A percentile compares a stretch with the other conserved stretches of the same genome.
phyloP scores from a whole-genome alignment of 2,329 filamentous ascomycete genomes.

The Alternaria sp. region DNA sequence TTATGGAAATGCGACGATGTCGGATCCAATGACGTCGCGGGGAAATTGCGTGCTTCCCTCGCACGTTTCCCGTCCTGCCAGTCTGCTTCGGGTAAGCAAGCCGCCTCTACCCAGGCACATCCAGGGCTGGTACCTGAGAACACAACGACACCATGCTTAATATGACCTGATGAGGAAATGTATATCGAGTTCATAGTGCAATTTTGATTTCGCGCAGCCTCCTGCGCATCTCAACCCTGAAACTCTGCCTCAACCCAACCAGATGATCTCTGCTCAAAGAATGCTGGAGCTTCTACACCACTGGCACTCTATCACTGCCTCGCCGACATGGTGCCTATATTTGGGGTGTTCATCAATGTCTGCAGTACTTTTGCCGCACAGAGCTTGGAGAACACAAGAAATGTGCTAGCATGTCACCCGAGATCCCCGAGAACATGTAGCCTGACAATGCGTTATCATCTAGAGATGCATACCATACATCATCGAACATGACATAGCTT shows the following conservation, averaged over 20 bases:
- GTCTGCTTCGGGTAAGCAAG: conserved; percentile 15
- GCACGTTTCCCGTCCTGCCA: conserved; percentile 18
- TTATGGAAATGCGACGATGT: conserved; percentile 17
- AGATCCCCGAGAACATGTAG: not conserved
- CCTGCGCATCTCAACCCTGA: not conserved
- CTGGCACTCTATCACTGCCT: not conserved
- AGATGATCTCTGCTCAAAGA: not conserved
- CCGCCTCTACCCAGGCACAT: not conserved
- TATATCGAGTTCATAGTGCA: not conserved
- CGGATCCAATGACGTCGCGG: conserved; percentile 35
- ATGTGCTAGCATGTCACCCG: not conserved
- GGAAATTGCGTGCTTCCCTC: conserved; percentile 37
- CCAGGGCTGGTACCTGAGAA: not conserved
- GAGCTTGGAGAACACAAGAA: not conserved
- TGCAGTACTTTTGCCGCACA: conserved; percentile 5
- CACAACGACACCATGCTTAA: not conserved
- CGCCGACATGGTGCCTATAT: not conserved
- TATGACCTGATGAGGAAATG: not conserved
- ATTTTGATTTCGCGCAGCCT: not conserved
- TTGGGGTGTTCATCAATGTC: not conserved
- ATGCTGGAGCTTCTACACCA: not conserved
- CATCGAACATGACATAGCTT: not conserved
- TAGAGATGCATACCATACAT: not conserved
- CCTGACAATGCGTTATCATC: not conserved
- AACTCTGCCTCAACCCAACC: not conserved